A percentile compares a stretch with the other conserved stretches of the same genome.
phyloP scores from a whole-genome alignment of 306 rosid species.

The Begonia fuchsioides region DNA sequence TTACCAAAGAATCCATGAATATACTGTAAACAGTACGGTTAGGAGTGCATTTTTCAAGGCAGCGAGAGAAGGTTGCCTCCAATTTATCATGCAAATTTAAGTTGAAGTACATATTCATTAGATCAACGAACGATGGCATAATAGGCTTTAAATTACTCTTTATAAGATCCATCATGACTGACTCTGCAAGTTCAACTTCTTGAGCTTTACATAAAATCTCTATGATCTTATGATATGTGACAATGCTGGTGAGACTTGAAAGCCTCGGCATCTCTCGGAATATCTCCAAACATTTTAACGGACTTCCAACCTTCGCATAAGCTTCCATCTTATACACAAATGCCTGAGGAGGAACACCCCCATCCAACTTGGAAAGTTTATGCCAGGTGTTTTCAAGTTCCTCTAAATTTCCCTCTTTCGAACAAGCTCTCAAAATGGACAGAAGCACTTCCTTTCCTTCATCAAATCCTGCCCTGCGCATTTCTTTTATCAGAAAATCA shows the following conservation, averaged over 20 bases:
- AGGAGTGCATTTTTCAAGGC: constrained; percentile 69
- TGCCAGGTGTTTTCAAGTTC: constrained; percentile 62
- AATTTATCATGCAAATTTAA: constrained; percentile 48
- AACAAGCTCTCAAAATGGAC: constrained; percentile 68
- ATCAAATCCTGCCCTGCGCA: constrained; percentile 47
- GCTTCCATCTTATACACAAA: constrained; percentile 82
- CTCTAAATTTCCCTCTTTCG: constrained; percentile 50
- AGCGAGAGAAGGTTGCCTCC: constrained; percentile 49
- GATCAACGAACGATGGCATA: constrained; percentile 42
- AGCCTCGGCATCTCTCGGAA: constrained; percentile 64
- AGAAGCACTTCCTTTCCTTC: constrained; percentile 60
- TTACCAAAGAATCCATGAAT: constrained; percentile 81
- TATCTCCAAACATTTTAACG: constrained; percentile 42
- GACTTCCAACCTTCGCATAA: constrained; percentile 57
- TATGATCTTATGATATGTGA: constrained; percentile 60
- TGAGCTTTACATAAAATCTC: constrained; percentile 62
- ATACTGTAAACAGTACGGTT: constrained; percentile 46
- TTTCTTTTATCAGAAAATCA: constrained; percentile 40
- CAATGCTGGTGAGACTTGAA: constrained; percentile 26
- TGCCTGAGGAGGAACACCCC: constrained; percentile 41
- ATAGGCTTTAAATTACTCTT: constrained; percentile 57
- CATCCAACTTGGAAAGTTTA: constrained; percentile 33
- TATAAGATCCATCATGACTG: constrained; percentile 52
- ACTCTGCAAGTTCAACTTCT: constrained; percentile 57
- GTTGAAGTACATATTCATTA: constrained; percentile 63